Percentiles rank a stretch among this genome's conserved stretches.
Conservation (phyloP, 169 alveolate species). For the Cryptosporidium viatorum region DNA sequence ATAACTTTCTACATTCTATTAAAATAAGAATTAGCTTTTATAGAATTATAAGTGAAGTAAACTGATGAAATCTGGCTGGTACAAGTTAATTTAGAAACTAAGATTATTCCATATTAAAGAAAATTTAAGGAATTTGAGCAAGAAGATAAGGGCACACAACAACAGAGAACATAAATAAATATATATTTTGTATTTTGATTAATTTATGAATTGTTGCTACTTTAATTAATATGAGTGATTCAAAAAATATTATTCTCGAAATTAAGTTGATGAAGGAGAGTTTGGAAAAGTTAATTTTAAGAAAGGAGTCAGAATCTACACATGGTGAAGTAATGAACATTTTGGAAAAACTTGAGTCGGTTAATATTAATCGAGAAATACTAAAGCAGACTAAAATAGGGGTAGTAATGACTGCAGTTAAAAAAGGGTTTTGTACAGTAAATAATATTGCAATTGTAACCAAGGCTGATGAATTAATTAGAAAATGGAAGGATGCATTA, state of each 20-base stretch:
- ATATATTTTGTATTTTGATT: background rate
- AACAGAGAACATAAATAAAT: background rate
- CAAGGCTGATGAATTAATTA: slow-evolving; percentile 63
- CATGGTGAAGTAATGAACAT: slow-evolving; percentile 48
- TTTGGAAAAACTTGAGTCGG: slow-evolving; percentile 77
- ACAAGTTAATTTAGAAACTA: background rate
- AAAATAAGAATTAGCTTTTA: background rate
- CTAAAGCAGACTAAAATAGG: slow-evolving; percentile 85
- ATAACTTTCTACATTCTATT: background rate
- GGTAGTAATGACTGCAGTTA: slow-evolving; percentile 82
- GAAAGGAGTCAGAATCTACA: slow-evolving; percentile 25
- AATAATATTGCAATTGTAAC: slow-evolving; percentile 36
- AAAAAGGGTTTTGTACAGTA: slow-evolving; percentile 62
- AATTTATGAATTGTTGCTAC: background rate
- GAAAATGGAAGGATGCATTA: slow-evolving; percentile 49
- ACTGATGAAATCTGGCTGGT: background rate
- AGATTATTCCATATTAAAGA: background rate
- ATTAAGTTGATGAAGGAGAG: slow-evolving; percentile 17
- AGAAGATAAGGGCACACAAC: background rate
- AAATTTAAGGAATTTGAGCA: background rate
- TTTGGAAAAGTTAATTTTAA: slow-evolving; percentile 24
- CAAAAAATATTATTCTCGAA: slow-evolving; percentile 1
- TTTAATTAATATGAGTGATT: slow-evolving; percentile 9
- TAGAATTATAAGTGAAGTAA: background rate
- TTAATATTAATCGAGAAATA: slow-evolving; percentile 81